Evolutionary conservation across 805 yeast genomes (phyloP).

Genomic region (Candida rishiriensis): DNA sequence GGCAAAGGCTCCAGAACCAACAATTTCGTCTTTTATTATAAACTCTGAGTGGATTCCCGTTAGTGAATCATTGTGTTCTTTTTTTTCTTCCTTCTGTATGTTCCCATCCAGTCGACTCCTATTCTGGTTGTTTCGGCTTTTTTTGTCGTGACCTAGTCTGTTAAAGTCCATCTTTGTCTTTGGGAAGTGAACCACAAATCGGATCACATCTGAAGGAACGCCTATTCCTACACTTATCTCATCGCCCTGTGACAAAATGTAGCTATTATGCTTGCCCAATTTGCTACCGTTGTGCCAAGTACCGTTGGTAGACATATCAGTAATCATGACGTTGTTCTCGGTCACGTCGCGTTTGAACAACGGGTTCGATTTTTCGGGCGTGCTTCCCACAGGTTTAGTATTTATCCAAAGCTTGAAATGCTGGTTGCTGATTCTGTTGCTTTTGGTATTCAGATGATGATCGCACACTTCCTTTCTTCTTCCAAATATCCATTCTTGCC

Average conservation of each 20-base stretch:
- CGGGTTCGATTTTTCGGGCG: constrained; percentile 4
- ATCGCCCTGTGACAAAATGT: constrained; percentile 86
- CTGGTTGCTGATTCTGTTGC: constrained; percentile 65
- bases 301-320: constrained; percentile 87
- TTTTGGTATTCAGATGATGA: constrained; percentile 50
- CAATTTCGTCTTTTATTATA: constrained; percentile 75
- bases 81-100: constrained; percentile 7
- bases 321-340: constrained; percentile 41
- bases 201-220: constrained; percentile 60
- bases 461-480: constrained; percentile 60
- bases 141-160: constrained; percentile 14
- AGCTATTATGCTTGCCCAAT: constrained; percentile 71
- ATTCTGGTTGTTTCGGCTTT: constrained; percentile 21
- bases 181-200: constrained; percentile 49
- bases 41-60: constrained; percentile 41
- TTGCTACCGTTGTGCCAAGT: constrained; percentile 77
- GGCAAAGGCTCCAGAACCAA: constrained; percentile 99
- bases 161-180: constrained; percentile 15
- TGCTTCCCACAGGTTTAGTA: constrained; percentile 39
- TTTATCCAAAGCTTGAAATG: constrained; percentile 71
- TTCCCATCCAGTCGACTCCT: neutral
- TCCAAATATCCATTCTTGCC: constrained; percentile 51
- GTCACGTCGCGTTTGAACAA: too few species aligned
- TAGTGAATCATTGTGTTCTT: constrained; percentile 13
- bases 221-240: constrained; percentile 90